Base-by-base conservation (phyloP, 495 filamentous ascomycete genomes). In the Podospora pseudopauciseta region DNA sequence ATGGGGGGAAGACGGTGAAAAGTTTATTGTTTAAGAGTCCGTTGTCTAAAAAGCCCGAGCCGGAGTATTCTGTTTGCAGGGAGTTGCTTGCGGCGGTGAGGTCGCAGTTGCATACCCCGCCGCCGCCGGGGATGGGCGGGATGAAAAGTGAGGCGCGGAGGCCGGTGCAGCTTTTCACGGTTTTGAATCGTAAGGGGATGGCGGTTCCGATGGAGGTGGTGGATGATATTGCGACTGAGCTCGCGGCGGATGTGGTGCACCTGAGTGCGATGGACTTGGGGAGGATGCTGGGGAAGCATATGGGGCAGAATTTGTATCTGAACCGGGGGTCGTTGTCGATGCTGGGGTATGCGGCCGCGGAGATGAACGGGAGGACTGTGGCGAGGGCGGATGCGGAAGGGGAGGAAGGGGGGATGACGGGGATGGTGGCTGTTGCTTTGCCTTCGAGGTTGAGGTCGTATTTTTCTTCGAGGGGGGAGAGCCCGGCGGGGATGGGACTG, bases 231-330 rank as follows among this genome's bases (percentile, higher is more conserved):
- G 90, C 92, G 2, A 73, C 78, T 13, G 81, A 86, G 19, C 67
- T 90, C 15, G 78, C 81, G 39, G 89, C 93, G n/a, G 91, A 98
- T 76, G 74, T 97, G 5, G 80, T 99, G 44, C 85, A 86, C 26
- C 78, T 99, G 16, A 88, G 90, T 76, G 88, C 93, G 16, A 88
- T 91, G 68, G 91, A 93, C 75, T 83, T 99, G 69, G 91, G 92
- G 16, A 83, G 93, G 65, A 81, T 98, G 55, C 85, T 90, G 55
- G 91, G 88, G 32, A 85, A 89, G 70, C 92, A 91, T 74, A 68
- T 92, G 26, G 86, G 90, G 53, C 92, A 96, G 73, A 83, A 83
- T 62, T 56, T 76, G 55, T 77, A 77, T 28, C 82, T 76, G 75
- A 80, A 67, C 20, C 79, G 75, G 34, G 81, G 78, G 57, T 72